Base-by-base conservation (phyloP, 2,329 filamentous ascomycete species). In the Hypoxylon sp. region DNA sequence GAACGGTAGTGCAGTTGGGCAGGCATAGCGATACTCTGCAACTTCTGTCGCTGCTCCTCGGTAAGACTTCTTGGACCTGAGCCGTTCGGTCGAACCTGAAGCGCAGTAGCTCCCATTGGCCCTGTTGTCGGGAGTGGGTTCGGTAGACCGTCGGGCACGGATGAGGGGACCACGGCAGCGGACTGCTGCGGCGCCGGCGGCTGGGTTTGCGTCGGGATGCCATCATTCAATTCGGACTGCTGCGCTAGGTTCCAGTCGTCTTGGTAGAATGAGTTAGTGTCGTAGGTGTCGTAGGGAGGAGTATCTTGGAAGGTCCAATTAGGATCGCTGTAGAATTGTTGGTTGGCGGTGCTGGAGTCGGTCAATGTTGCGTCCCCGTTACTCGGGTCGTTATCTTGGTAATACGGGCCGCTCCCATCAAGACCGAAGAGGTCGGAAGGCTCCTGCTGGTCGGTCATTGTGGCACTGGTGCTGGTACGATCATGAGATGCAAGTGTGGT, bases 11-110 rank as follows among this genome's bases (percentile, higher is more conserved):
- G 85, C 16, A 89, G 81, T 69, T 88, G 85, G 22, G 84, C 79
- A 12, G 88, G 87, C 87, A 90, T 90, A 70, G 87, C 87, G 73
- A 89, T 89, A 66, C 82, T 87, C 70, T 84, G 85, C 48, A 90
- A 79, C 72, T 85, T 84, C 73, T 89, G 86, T 72, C 87, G 85
- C 74, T 88, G 83, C 22, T 86, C 86, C 30, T 83, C 83, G 33
- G 85, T 89, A 57, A 90, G 78, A 3, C 76, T 77, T 67, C 76
- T 79, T 51, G 81, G 73, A 12, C 77, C 71, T 33, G 75, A 61
- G 14, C 76, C 70, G 40, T 74, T 66, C 16, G 69, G 61, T 42
- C 68, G 71, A n/a, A 70, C 46, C 28, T 78, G 71, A 64, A 75
- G 67, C 45, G 70, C 67, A 4, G 74, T 65, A 46, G 77, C 61